Evolutionary conservation across 257 asterid species (phyloP).

Genomic region (Capsicum baccatum): DNA sequence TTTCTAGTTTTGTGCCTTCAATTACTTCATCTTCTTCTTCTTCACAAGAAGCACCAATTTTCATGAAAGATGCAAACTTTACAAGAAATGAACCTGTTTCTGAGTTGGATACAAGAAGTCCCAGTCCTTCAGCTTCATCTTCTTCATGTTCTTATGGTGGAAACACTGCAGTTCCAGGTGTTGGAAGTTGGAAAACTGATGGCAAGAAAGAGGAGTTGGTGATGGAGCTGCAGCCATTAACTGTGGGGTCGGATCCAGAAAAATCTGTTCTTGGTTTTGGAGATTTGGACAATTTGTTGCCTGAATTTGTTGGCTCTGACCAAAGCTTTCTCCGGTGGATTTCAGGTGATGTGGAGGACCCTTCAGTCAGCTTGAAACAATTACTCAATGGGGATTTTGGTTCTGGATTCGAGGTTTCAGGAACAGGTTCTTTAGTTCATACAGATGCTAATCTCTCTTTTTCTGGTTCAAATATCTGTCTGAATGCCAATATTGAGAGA

Average conservation of each 20-base stretch:
- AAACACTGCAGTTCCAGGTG: neutral
- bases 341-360: constrained; percentile 44
- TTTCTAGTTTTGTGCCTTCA: constrained; percentile 40
- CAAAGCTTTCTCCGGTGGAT: constrained; percentile 48
- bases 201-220: neutral
- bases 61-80: constrained; percentile 34
- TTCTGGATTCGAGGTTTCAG: constrained; percentile 35
- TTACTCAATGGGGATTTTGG: constrained; percentile 37
- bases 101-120: constrained; percentile 61
- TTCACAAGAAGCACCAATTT: constrained; percentile 29
- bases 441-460: constrained; percentile 20
- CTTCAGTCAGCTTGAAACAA: constrained; percentile 40
- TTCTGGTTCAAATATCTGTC: constrained; percentile 30
- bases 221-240: constrained; percentile 6
- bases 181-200: neutral
- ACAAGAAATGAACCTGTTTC: constrained; percentile 53
- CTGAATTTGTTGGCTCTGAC: constrained; percentile 50
- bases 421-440: constrained; percentile 34
- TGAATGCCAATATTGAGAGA: constrained; percentile 35
- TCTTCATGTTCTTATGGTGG: constrained; percentile 38
- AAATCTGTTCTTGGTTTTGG: constrained; percentile 50
- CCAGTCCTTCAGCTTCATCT: constrained; percentile 63
- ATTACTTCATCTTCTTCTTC: constrained; percentile 39
- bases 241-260: constrained; percentile 27
- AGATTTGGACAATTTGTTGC: constrained; percentile 51